Conservation (phyloP, 352 stramenopile species). For the Peronosclerospora sorghi region DNA sequence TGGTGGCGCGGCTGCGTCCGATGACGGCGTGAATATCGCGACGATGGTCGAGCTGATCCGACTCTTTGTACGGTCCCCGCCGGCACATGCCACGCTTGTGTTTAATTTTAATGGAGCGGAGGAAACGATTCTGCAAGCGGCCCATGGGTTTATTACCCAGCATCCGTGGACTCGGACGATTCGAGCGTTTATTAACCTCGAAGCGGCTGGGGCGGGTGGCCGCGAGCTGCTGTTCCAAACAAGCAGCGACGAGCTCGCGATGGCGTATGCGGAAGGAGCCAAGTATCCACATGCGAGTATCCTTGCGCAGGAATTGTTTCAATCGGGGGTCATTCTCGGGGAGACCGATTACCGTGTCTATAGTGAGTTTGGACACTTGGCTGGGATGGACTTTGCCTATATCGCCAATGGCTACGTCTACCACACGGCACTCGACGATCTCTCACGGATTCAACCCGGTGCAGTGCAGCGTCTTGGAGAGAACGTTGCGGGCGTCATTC, state of each 20-base stretch:
- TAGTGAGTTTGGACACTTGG: conserved; percentile 57
- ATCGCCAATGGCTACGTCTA: conserved; percentile 78
- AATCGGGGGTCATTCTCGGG: conserved; percentile 56
- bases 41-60: conserved; percentile 72
- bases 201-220: conserved; percentile 55
- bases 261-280: conserved; percentile 60
- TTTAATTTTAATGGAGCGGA: conserved; percentile 81
- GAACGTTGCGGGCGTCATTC: conserved; percentile 54
- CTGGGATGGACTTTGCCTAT: conserved; percentile 77
- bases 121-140: conserved; percentile 69
- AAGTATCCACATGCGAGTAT: conserved; percentile 68
- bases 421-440: conserved; percentile 58
- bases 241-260: conserved; percentile 55
- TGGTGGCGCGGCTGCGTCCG: conserved; percentile 50
- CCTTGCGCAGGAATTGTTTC: conserved; percentile 68
- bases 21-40: conserved; percentile 71
- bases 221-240: conserved; percentile 73
- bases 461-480: conserved; percentile 60
- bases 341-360: conserved; percentile 74
- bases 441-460: conserved; percentile 56
- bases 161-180: conserved; percentile 63
- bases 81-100: conserved; percentile 37
- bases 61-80: conserved; percentile 29
- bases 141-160: conserved; percentile 74
- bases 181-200: conserved; percentile 69